Conservation (phyloP, 768 basidiomycete species). For the Lenzites betulinus region DNA sequence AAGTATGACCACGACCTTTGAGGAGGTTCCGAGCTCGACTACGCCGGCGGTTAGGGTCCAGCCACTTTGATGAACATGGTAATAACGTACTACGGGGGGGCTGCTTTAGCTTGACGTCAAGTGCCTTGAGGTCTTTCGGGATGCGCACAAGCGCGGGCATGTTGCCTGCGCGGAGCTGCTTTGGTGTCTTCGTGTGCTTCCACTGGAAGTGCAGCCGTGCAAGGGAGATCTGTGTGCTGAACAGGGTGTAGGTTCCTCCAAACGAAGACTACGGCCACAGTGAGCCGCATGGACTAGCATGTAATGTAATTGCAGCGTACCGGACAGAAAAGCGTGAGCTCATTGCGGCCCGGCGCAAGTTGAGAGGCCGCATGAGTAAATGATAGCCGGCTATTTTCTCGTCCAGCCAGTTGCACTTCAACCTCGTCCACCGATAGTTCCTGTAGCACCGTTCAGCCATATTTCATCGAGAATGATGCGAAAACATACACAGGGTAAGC, state of each 20-base stretch:
- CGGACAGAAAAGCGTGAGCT: constrained; percentile 64
- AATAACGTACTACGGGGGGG: constrained; percentile 40
- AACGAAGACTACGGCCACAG: constrained; percentile 51
- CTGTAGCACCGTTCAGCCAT: constrained; percentile 40
- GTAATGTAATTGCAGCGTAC: constrained; percentile 46
- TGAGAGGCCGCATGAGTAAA: constrained; percentile 47
- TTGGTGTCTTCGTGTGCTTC: constrained; percentile 38
- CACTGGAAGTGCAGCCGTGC: constrained; percentile 69
- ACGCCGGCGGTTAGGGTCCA: not conserved
- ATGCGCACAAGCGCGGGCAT: constrained; percentile 56
- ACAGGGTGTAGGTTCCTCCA: constrained; percentile 67
- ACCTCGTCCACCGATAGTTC: constrained; percentile 63
- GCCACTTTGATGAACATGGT: constrained; percentile 4
- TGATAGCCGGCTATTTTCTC: constrained; percentile 61
- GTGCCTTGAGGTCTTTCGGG: constrained; percentile 58
- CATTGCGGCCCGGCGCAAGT: constrained; percentile 61
- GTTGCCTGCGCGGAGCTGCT: constrained; percentile 28
- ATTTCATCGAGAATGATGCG: not conserved
- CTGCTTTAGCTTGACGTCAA: constrained; percentile 65
- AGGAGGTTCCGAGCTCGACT: constrained; percentile 69
- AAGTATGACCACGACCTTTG: constrained; percentile 57
- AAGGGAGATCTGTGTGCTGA: constrained; percentile 66
- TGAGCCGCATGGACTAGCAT: not conserved
- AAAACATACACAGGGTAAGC: constrained; percentile 71
- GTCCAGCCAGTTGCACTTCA: constrained; percentile 57